Conservation (phyloP, 139 green algal genomes). For the Yamagishiella unicocca region DNA sequence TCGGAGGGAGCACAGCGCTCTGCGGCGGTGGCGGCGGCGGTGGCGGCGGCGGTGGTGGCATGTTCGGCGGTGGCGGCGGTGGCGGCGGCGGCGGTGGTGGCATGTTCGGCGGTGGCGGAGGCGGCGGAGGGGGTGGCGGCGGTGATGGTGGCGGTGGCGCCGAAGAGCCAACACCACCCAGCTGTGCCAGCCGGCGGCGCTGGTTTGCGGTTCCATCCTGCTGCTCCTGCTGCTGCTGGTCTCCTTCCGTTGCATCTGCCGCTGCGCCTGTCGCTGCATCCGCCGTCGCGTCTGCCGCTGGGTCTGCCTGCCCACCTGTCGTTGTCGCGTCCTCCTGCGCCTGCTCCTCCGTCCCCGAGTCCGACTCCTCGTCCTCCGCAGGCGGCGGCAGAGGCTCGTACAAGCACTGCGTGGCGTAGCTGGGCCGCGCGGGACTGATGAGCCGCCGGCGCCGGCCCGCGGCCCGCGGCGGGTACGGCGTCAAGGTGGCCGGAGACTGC, state of each 20-base stretch:
- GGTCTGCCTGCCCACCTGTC: no score
- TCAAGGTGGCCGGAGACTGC: neutral
- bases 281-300: no score
- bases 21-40: neutral
- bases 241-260: no score
- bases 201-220: no score
- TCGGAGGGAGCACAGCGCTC: neutral
- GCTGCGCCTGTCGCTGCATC: no score
- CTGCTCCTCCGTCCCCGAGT: no score
- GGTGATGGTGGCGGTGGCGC: neutral
- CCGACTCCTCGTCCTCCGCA: no score
- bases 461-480: neutral
- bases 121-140: neutral
- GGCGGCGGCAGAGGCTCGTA: neutral
- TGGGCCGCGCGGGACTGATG: neutral
- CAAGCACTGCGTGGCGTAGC: slow-evolving; percentile 35
- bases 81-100: neutral
- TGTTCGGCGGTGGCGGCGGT: neutral
- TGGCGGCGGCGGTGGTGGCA: neutral
- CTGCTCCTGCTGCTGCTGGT: no score
- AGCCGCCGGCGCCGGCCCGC: slow-evolving; percentile 6
- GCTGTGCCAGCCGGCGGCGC: no score
- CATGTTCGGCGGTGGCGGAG: neutral
- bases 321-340: no score
- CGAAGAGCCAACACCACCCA: no score